A percentile compares a stretch with the other conserved stretches of the same genome.
These are phyloP conservation scores for Stemphylium beticola DNA, from an alignment of 2,329 filamentous ascomycete species.

Conservation along the genomic window DNA sequence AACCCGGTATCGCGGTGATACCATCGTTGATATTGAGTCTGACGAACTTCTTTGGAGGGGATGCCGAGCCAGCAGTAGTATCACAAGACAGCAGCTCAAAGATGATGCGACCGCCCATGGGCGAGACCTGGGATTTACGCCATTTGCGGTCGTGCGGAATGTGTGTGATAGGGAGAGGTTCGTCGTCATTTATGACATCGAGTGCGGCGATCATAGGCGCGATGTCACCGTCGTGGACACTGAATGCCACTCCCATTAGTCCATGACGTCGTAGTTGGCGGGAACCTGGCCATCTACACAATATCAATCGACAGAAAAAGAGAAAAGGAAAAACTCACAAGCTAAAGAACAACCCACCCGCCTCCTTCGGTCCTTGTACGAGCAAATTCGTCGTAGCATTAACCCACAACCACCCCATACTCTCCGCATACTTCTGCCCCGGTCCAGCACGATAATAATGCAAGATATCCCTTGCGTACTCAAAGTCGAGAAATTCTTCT, in stretches of 20 bases:
- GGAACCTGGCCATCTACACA: background rate
- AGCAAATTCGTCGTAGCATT: constrained; percentile 62
- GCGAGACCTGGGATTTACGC: constrained; percentile 62
- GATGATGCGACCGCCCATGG: constrained; percentile 64
- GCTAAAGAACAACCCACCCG: constrained; percentile 61
- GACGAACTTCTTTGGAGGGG: constrained; percentile 46
- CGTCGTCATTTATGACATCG: constrained; percentile 54
- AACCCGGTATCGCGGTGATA: constrained; percentile 57
- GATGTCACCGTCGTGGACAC: constrained; percentile 65
- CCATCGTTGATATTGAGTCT: constrained; percentile 65
- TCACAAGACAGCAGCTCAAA: constrained; percentile 59
- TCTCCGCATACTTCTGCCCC: constrained; percentile 59
- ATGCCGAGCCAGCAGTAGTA: background rate
- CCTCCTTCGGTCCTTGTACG: constrained; percentile 46
- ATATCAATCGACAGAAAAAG: background rate
- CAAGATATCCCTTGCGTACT: constrained; percentile 64
- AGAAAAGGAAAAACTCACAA: constrained; percentile 51
- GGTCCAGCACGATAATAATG: constrained; percentile 66
- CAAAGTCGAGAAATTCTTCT: constrained; percentile 62
- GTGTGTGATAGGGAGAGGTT: constrained; percentile 56
- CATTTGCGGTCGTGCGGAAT: constrained; percentile 55
- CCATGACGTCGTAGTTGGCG: background rate
- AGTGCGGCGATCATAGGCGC: constrained; percentile 61
- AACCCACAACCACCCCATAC: constrained; percentile 65
- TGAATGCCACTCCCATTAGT: constrained; percentile 12